phyloP scores from a whole-genome alignment of 768 basidiomycete genomes.

The Podaxis sp. region DNA sequence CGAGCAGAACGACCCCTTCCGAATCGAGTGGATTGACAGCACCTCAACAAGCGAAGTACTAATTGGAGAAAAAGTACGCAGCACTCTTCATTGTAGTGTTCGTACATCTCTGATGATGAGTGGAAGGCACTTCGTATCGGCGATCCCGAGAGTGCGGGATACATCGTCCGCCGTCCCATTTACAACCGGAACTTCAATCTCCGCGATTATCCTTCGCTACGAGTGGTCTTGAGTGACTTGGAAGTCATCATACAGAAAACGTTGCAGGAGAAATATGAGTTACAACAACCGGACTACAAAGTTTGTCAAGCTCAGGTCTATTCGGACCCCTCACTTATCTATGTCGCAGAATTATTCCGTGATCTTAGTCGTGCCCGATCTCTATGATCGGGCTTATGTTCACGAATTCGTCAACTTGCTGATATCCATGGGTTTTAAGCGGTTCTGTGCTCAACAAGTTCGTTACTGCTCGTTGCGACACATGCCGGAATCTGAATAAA shows the following conservation, averaged over 20 bases:
- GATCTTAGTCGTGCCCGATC: constrained; percentile 89
- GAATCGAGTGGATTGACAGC: constrained; percentile 80
- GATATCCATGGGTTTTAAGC: constrained; percentile 87
- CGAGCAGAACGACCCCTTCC: constrained; percentile 80
- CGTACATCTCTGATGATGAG: constrained; percentile 4
- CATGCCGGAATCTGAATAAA: neutral
- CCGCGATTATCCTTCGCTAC: constrained; percentile 69
- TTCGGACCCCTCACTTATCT: neutral
- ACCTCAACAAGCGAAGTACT: constrained; percentile 49
- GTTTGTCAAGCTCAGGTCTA: constrained; percentile 35
- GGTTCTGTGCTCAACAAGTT: constrained; percentile 90
- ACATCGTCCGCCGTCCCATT: constrained; percentile 81
- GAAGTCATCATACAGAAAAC: constrained; percentile 64
- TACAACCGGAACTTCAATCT: constrained; percentile 81
- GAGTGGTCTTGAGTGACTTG: constrained; percentile 75
- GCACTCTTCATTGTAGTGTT: neutral
- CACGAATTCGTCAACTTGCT: constrained; percentile 75
- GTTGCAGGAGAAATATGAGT: constrained; percentile 59
- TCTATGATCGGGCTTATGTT: constrained; percentile 84
- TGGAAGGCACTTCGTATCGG: constrained; percentile 67
- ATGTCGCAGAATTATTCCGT: constrained; percentile 74
- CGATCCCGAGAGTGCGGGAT: constrained; percentile 67
- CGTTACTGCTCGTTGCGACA: neutral
- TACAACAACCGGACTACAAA: constrained; percentile 56
- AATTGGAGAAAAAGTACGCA: constrained; percentile 68